Base-by-base conservation (phyloP, 2,329 filamentous ascomycete genomes). In the Coleophoma crateriformis region DNA sequence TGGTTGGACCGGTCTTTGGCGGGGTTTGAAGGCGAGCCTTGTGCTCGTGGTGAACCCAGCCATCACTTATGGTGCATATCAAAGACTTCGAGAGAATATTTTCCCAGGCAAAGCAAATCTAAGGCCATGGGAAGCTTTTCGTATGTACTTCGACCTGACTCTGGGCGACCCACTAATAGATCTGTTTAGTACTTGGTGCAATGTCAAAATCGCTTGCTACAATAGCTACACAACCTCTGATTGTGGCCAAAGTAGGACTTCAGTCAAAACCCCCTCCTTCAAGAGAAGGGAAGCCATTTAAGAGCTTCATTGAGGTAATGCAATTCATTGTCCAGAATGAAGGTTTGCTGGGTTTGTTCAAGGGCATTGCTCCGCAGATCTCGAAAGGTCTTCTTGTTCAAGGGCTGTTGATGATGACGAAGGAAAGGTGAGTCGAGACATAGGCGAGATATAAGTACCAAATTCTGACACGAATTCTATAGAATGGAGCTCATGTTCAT, bases 351-450 rank as follows among this genome's bases (percentile, higher is more conserved):
- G 87, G 87, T n/a, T 76, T 99, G 1, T 99, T 97, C 76, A 99
- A 99, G 73, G 94, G 94, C 39, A 96, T 99, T 58, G 90, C 83
- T 0, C 94, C 94, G 3, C 94, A 99, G 68, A 87, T 99, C 46
- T 69, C 90, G 51, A 99, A 99, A 71, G 94, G 94, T 1, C 71
- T 99, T 47, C 67, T 99, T 45, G 94, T 99, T 2, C 94, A 99
- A 65, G 94, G 94, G 45, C 82, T 99, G 49, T 75, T 99, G 37
- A 99, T 99, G 94, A 99, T 96, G 90, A 94, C 90, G 44, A 99
- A 99, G 72, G 94, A 99, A 71, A 81, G 90, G 88, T 90, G 76
- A 58, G 76, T 47, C 41, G 39, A 10, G 22, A 41, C 43, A 22
- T 45, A 4, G 27, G 10, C 47, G 53, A 49, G 41, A 37, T 41